phyloP scores from a whole-genome alignment of 352 stramenopile genomes.

The Pythium guiyangense region DNA sequence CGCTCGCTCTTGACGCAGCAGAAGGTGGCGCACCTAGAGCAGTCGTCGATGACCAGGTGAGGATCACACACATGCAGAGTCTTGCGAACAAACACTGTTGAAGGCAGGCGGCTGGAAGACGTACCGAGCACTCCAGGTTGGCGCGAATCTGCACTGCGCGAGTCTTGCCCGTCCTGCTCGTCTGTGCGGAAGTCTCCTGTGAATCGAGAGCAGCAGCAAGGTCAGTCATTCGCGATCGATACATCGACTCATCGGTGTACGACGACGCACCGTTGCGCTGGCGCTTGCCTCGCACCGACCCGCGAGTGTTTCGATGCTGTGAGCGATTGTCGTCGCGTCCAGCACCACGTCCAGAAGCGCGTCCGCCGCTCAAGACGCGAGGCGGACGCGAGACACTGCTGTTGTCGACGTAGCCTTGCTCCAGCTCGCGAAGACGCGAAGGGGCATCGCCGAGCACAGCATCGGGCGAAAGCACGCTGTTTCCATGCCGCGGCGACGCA shows the following conservation, averaged over 20 bases:
- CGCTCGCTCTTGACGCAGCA: background rate
- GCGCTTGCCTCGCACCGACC: conserved; percentile 1
- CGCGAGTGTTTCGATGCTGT: background rate
- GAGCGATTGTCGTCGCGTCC: background rate
- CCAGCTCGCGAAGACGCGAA: too few relatives aligned
- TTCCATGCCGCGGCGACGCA: background rate
- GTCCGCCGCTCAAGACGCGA: too few relatives aligned
- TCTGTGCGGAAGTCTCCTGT: conserved; percentile 4
- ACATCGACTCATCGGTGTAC: background rate
- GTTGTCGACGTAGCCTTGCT: too few relatives aligned
- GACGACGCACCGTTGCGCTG: background rate
- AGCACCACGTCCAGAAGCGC: background rate
- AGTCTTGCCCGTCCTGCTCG: background rate
- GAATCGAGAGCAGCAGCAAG: background rate
- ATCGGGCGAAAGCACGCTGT: background rate
- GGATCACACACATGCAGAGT: background rate
- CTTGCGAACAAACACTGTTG: too few relatives aligned
- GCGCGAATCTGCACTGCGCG: background rate
- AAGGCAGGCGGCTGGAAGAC: background rate
- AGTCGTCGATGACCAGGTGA: background rate
- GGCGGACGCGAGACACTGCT: too few relatives aligned
- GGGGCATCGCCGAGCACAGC: background rate
- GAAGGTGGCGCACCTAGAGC: background rate
- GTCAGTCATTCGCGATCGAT: background rate
- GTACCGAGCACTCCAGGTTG: conserved; percentile 8